phyloP scores from a whole-genome alignment of 257 asterid genomes.

The Jacaranda copaia region DNA sequence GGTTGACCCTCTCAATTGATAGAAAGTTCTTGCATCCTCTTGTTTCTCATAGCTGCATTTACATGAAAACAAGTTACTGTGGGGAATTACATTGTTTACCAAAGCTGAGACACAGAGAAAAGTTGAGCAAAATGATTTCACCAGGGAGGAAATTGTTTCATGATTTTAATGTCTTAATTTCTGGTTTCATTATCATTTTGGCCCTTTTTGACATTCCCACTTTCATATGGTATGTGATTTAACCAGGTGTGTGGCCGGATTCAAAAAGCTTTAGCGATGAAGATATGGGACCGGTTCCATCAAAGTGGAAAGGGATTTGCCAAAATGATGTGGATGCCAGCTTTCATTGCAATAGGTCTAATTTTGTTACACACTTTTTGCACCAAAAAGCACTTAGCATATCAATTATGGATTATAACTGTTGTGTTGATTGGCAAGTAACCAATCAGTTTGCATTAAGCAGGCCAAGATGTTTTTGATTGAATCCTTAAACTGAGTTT shows the following conservation, averaged over 20 bases:
- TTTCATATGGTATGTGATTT: slow-evolving; percentile 36
- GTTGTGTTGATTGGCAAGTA: no score
- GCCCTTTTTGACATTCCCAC: neutral
- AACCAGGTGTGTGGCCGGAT: slow-evolving; percentile 90
- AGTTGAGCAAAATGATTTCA: neutral
- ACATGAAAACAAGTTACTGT: neutral
- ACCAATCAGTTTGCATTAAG: no score
- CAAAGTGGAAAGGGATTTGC: slow-evolving; percentile 88
- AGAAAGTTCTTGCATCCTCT: slow-evolving; percentile 10
- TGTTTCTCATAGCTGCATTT: neutral
- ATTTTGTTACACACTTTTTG: slow-evolving; percentile 15
- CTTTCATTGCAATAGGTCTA: slow-evolving; percentile 84
- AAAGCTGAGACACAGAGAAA: neutral
- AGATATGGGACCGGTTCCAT: slow-evolving; percentile 75
- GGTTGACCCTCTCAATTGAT: slow-evolving; percentile 32
- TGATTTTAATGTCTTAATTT: neutral
- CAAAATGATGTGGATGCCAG: slow-evolving; percentile 65
- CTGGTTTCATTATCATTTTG: neutral
- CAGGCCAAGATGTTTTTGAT: no score
- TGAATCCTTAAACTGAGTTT: no score
- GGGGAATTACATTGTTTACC: neutral
- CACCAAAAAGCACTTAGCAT: no score
- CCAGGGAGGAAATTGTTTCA: neutral
- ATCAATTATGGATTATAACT: no score
- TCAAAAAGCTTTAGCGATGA: slow-evolving; percentile 83